Conservation (phyloP, 345 rosid genomes). For the Cardamine occulta region DNA sequence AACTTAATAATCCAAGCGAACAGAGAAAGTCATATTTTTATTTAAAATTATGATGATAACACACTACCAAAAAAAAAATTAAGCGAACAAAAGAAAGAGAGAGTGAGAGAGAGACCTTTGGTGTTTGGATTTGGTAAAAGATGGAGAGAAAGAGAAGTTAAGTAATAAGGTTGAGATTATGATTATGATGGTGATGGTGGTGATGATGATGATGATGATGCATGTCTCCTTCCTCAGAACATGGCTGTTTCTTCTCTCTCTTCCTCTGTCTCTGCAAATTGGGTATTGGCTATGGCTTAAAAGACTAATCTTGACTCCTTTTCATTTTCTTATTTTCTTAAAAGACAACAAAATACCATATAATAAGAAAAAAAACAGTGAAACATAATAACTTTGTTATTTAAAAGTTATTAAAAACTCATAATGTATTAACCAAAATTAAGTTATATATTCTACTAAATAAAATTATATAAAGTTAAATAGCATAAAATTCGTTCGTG, state of each 20-base stretch:
- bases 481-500: too few relatives aligned
- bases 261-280: constrained; percentile 41
- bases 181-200: constrained; percentile 26
- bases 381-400: too few relatives aligned
- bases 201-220: constrained; percentile 36
- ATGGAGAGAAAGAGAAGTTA: constrained; percentile 41
- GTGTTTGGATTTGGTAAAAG: constrained; percentile 37
- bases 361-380: too few relatives aligned
- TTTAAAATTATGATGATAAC: background rate
- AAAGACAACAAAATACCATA: background rate
- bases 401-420: too few relatives aligned
- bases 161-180: constrained; percentile 36
- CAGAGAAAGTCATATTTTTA: background rate
- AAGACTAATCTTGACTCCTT: constrained; percentile 40
- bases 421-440: too few relatives aligned
- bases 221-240: constrained; percentile 51
- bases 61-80: constrained; percentile 29
- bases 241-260: constrained; percentile 41
- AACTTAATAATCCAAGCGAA: constrained; percentile 33
- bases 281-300: constrained; percentile 46
- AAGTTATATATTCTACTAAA: too few relatives aligned
- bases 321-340: constrained; percentile 2
- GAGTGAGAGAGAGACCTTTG: constrained; percentile 41
- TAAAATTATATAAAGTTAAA: too few relatives aligned
- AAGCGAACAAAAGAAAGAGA: constrained; percentile 18